Percentiles rank a stretch among this genome's conserved stretches.
Conservation (phyloP, 345 rosid genomes). For the Dipteronia dyeriana region DNA sequence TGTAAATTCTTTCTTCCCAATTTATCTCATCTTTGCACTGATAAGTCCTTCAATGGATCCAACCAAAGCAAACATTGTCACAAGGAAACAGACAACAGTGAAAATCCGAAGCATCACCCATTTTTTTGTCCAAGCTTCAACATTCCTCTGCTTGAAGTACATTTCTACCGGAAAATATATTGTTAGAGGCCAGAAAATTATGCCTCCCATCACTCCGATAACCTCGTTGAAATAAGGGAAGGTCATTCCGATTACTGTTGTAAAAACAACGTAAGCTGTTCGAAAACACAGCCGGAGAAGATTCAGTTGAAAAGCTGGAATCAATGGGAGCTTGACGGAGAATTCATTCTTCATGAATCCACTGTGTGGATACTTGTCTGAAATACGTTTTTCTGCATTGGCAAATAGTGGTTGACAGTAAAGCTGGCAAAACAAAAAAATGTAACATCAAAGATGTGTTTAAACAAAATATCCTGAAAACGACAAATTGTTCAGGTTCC, state of each 20-base stretch:
- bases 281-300: constrained; percentile 49
- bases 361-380: constrained; percentile 43
- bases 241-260: constrained; percentile 47
- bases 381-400: constrained; percentile 41
- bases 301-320: constrained; percentile 35
- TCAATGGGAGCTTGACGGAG: constrained; percentile 36
- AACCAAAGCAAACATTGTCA: constrained; percentile 44
- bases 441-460: background rate
- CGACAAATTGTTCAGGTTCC: no score
- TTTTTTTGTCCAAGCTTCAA: constrained; percentile 46
- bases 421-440: constrained; percentile 35
- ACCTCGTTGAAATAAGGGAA: constrained; percentile 92
- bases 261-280: constrained; percentile 48
- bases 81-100: constrained; percentile 40
- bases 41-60: constrained; percentile 68
- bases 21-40: constrained; percentile 43
- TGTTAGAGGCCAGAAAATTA: constrained; percentile 72
- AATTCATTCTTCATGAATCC: constrained; percentile 33
- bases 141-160: constrained; percentile 57
- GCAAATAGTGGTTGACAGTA: constrained; percentile 57
- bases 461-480: no score
- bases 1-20: background rate
- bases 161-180: constrained; percentile 81
- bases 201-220: constrained; percentile 69
- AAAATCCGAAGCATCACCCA: constrained; percentile 59